phyloP scores from a whole-genome alignment of 2,329 filamentous ascomycete genomes.

The Fusarium drepaniforme region DNA sequence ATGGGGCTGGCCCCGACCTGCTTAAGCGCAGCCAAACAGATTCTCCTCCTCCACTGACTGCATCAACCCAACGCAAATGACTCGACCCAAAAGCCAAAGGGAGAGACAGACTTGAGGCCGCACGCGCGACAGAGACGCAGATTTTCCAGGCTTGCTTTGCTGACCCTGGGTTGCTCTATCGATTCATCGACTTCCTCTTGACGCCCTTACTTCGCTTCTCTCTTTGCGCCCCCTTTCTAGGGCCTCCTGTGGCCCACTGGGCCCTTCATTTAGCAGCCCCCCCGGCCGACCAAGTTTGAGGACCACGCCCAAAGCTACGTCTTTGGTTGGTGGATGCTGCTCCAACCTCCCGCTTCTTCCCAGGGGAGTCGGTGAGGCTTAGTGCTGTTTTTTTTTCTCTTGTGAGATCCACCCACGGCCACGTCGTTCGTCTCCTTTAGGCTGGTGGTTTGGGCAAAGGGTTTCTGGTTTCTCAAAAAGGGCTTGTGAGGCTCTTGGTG shows the following conservation, averaged over 20 bases:
- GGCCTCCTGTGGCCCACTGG: conserved; percentile 28
- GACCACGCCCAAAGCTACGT: conserved; percentile 1
- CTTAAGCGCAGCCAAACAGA: conserved; percentile 5
- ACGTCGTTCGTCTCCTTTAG: conserved; percentile 38
- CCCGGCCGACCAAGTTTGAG: conserved; percentile 8
- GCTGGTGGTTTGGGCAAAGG: conserved; percentile 18
- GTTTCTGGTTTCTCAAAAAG: conserved; percentile 30
- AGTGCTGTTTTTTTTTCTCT: conserved; percentile 31
- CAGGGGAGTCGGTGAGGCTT: conserved; percentile 38
- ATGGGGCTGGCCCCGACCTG: conserved; percentile 18
- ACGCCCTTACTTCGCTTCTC: neutral
- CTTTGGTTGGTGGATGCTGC: conserved; percentile 27
- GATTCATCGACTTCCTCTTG: neutral
- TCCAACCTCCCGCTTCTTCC: conserved; percentile 28
- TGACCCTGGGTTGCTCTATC: neutral
- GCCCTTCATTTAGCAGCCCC: conserved; percentile 32
- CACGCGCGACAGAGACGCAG: neutral
- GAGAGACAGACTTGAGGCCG: conserved; percentile 1
- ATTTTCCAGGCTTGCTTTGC: conserved; percentile 4
- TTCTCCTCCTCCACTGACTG: conserved; percentile 33
- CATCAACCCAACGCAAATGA: conserved; percentile 17
- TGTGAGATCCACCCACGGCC: conserved; percentile 29
- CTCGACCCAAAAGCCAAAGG: conserved; percentile 31
- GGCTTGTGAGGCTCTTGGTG: conserved; percentile 35
- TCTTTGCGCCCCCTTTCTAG: conserved; percentile 8